Conservation (phyloP, 768 basidiomycete genomes). For the Lepiota venenata region DNA sequence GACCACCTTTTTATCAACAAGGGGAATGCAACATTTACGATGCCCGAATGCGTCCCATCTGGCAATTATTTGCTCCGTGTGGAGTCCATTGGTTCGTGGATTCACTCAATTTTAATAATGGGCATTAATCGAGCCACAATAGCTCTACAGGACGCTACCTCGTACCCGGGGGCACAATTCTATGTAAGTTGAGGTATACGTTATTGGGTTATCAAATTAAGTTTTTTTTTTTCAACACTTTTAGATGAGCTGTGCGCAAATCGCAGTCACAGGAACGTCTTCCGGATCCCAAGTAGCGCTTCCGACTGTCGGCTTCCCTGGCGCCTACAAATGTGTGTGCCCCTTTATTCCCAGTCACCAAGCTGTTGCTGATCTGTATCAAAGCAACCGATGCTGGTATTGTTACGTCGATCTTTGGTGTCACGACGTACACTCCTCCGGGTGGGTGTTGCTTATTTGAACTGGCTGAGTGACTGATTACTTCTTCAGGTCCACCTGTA, state of each 20-base stretch:
- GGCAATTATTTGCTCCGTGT: slow-evolving; percentile 50
- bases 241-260: slow-evolving; percentile 47
- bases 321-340: slow-evolving; percentile 34
- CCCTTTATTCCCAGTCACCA: background rate
- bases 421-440: slow-evolving; percentile 34
- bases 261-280: slow-evolving; percentile 34
- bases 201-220: background rate
- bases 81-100: slow-evolving; percentile 45
- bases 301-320: slow-evolving; percentile 41
- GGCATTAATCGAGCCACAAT: slow-evolving; percentile 14
- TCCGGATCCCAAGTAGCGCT: slow-evolving; percentile 19
- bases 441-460: slow-evolving; percentile 19
- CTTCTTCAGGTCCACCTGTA: slow-evolving; percentile 25
- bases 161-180: slow-evolving; percentile 54
- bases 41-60: slow-evolving; percentile 42
- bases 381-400: slow-evolving; percentile 39
- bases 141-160: slow-evolving; percentile 32
- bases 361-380: background rate
- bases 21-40: slow-evolving; percentile 45
- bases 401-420: slow-evolving; percentile 34
- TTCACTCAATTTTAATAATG: too few species aligned
- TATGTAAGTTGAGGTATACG: slow-evolving; percentile 31
- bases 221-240: slow-evolving; percentile 17
- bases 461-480: background rate
- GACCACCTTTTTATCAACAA: slow-evolving; percentile 44